These are phyloP conservation scores for Globisporangium cederbergense DNA, from an alignment of 352 stramenopile species.

Conservation along the genomic window DNA sequence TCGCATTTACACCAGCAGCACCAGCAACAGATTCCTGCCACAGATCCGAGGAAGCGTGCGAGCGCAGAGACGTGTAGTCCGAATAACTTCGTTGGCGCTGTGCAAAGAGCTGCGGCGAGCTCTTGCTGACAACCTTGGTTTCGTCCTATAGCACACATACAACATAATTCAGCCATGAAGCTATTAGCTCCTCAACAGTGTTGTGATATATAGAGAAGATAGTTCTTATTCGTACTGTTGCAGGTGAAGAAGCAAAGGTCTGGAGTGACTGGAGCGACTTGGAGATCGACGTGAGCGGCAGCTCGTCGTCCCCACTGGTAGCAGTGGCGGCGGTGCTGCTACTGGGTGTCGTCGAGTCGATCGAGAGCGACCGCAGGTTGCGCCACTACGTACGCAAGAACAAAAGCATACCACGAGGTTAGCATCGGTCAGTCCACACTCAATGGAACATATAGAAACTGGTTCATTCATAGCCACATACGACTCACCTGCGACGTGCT, in stretches of 20 bases:
- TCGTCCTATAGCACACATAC: not conserved
- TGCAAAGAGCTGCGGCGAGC: conserved; percentile 12
- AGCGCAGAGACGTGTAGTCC: conserved; percentile 51
- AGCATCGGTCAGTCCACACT: not conserved
- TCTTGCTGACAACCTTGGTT: not conserved
- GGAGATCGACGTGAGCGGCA: conserved; percentile 33
- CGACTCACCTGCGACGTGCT: conserved; percentile 16
- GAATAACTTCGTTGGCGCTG: conserved; percentile 58
- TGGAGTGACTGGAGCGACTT: conserved; percentile 46
- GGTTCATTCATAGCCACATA: not conserved
- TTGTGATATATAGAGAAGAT: not conserved
- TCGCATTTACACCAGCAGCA: not conserved
- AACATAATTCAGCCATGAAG: not conserved
- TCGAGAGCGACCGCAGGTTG: conserved; percentile 32
- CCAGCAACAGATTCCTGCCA: conserved; percentile 2
- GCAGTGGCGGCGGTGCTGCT: conserved; percentile 7
- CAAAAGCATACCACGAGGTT: not conserved
- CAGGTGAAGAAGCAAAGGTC: conserved; percentile 20
- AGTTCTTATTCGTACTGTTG: not conserved
- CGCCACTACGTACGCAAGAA: conserved; percentile 22
- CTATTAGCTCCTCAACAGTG: not conserved
- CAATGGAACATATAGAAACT: not conserved
- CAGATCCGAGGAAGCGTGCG: conserved; percentile 15
- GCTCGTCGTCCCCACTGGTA: conserved; percentile 18
- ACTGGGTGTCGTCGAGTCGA: conserved; percentile 29